Conservation (phyloP, 805 yeast genomes). For the Barnettozyma vustinii region DNA sequence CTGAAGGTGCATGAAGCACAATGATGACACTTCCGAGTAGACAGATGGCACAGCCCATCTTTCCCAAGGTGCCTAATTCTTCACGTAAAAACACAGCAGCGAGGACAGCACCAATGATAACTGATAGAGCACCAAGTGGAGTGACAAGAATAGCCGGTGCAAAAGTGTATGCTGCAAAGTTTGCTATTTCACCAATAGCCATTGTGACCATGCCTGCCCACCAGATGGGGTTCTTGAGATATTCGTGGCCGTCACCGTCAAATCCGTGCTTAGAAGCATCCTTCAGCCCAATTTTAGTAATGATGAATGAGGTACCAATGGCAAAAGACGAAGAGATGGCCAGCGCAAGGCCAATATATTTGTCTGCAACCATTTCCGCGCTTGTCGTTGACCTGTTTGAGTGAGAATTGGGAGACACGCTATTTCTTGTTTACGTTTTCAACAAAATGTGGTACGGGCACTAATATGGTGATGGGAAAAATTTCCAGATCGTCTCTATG, state of each 20-base stretch:
- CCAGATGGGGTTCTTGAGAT: slow-evolving; percentile 83
- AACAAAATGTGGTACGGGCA: background rate
- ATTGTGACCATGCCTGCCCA: slow-evolving; percentile 88
- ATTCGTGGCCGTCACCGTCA: slow-evolving; percentile 70
- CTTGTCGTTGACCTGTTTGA: background rate
- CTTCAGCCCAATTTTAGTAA: slow-evolving; percentile 81
- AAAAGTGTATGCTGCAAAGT: slow-evolving; percentile 91
- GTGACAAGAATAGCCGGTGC: slow-evolving; percentile 93
- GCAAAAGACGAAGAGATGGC: slow-evolving; percentile 87
- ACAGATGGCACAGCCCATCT: slow-evolving; percentile 91
- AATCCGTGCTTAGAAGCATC: slow-evolving; percentile 63
- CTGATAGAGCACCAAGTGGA: slow-evolving; percentile 86
- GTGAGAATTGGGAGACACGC: background rate
- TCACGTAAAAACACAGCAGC: slow-evolving; percentile 83
- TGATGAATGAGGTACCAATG: slow-evolving; percentile 83
- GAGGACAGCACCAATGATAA: slow-evolving; percentile 84
- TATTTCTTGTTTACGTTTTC: background rate
- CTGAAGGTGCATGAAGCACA: slow-evolving; percentile 91
- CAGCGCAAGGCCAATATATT: slow-evolving; percentile 81
- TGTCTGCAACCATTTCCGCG: slow-evolving; percentile 51
- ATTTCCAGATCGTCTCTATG: background rate
- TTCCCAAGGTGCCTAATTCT: slow-evolving; percentile 81
- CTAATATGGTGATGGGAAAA: background rate
- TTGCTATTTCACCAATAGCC: slow-evolving; percentile 90
- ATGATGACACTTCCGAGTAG: slow-evolving; percentile 82